Evolutionary conservation across 768 basidiomycete species (phyloP).

Genomic region (Jaapia argillacea): DNA sequence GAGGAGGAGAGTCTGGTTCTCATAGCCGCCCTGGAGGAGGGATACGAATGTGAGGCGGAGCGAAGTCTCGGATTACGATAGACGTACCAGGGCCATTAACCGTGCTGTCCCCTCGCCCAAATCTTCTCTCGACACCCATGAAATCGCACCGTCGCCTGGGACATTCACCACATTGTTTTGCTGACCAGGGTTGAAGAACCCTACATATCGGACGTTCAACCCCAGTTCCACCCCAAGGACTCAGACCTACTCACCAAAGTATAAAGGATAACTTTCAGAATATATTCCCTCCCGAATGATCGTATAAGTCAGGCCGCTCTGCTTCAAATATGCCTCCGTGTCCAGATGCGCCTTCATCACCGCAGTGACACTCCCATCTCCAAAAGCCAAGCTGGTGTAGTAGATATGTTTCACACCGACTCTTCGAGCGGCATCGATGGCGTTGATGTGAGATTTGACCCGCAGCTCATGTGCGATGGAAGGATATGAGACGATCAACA

Average conservation of each 20-base stretch:
- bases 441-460: constrained; percentile 18
- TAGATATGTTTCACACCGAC: constrained; percentile 22
- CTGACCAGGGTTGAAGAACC: constrained; percentile 14
- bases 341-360: constrained; percentile 23
- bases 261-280: constrained; percentile 21
- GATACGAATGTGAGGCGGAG: not conserved
- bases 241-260: constrained; percentile 11
- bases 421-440: constrained; percentile 25
- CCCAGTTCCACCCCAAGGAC: not conserved
- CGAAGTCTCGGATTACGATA: not conserved
- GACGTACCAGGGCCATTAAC: constrained; percentile 17
- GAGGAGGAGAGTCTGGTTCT: constrained; percentile 19
- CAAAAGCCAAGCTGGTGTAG: constrained; percentile 26
- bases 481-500: constrained; percentile 25
- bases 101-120: constrained; percentile 25
- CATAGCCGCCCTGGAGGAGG: constrained; percentile 10
- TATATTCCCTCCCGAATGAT: constrained; percentile 27
- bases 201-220: too few relatives aligned
- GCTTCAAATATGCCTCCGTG: constrained; percentile 21
- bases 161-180: constrained; percentile 16
- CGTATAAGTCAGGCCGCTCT: constrained; percentile 22
- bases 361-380: constrained; percentile 15
- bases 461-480: constrained; percentile 20
- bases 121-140: constrained; percentile 24
- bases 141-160: constrained; percentile 25